Percentiles rank a stretch among this genome's conserved stretches.
Evolutionary conservation across 352 stramenopile species (phyloP).

Genomic region (Phytophthora melonis): DNA sequence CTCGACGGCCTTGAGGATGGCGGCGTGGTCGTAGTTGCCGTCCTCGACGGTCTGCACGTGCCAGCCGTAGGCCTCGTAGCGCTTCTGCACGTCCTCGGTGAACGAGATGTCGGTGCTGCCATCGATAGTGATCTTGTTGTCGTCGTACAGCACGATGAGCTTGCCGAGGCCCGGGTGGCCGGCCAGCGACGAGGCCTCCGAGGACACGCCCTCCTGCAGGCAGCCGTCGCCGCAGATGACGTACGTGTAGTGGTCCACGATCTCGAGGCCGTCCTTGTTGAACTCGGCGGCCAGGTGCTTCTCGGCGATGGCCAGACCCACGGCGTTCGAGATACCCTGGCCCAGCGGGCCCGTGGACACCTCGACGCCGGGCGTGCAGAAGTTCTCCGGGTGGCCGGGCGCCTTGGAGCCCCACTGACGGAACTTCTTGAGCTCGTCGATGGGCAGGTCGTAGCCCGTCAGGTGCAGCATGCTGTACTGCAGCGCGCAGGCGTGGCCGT

Average conservation of each 20-base stretch:
- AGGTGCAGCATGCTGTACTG: constrained; percentile 99
- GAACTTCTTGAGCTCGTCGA: constrained; percentile 99
- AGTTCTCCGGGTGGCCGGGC: constrained; percentile 98
- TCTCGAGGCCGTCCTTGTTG: constrained; percentile 95
- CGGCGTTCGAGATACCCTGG: constrained; percentile 98
- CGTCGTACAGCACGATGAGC: constrained; percentile 99
- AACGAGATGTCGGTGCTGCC: constrained; percentile 96
- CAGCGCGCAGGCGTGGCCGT: constrained; percentile 98
- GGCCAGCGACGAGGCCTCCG: constrained; percentile 96
- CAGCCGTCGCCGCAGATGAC: constrained; percentile 99
- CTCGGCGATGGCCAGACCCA: constrained; percentile 97
- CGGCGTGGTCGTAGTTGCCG: constrained; percentile 93
- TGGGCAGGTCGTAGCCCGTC: constrained; percentile 93
- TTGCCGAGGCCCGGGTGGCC: constrained; percentile 98
- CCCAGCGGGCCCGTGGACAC: constrained; percentile 98
- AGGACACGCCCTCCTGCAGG: constrained; percentile 98
- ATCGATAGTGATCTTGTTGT: constrained; percentile 99
- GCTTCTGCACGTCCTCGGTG: constrained; percentile 98
- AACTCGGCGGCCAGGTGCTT: constrained; percentile 98
- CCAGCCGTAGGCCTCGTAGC: constrained; percentile 99
- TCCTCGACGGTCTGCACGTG: constrained; percentile 96
- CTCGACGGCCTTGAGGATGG: constrained; percentile 94
- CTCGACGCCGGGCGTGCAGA: constrained; percentile 94
- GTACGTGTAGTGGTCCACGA: constrained; percentile 99
- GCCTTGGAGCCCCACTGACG: constrained; percentile 96